Evolutionary conservation across 2,329 filamentous ascomycete genomes (phyloP), one percentile per base, ranked within the genome.

Genomic region (Colletotrichum siamense): DNA sequence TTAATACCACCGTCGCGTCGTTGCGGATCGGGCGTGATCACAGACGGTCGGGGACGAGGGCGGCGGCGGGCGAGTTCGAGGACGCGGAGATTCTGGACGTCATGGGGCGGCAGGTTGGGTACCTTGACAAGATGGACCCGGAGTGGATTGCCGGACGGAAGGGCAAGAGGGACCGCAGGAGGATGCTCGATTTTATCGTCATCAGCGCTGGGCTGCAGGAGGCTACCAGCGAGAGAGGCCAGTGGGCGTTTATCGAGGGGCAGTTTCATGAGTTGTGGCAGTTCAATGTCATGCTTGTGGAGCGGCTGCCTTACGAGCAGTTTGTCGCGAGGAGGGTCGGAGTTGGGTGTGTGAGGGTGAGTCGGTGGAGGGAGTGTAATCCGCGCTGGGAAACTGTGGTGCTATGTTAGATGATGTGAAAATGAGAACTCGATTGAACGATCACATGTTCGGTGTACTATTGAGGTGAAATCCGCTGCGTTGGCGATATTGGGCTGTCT

Each of bases 221-320:
- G 1, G 28, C 26, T 2, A 13, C 59, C 13, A 69, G 65, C 5
- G 71, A 73, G 22, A 39, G 65, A 16, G 55, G 63, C 3, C 65
- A 69, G 57, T 63, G 57, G 57, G 71, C 57, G 5, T 73, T 73
- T 12, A 55, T 73, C 13, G 57, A 69, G 30, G 55, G 71, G 6
- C 36, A 55, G 30, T 69, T 73, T n/a, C 65, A 73, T 24, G 65
- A 73, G 57, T 28, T 69, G 57, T 69, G 65, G 65, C 55, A 66
- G 30, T 69, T 73, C 15, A 73, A 73, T 15, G 65, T 69, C 8
- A 63, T 73, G 71, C 55, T 73, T 9, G 71, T 73, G 18, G 71
- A 73, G 71, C 28, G 71, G 57, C 36, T 73, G 7, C 57, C 65
- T 15, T 57, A 28, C 18, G 55, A 18, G 30, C 36, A 39, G 44